Percentiles rank a stretch among this genome's conserved stretches.
Evolutionary conservation across 768 basidiomycete genomes (phyloP).

Genomic region (Calocybe gangraenosa): DNA sequence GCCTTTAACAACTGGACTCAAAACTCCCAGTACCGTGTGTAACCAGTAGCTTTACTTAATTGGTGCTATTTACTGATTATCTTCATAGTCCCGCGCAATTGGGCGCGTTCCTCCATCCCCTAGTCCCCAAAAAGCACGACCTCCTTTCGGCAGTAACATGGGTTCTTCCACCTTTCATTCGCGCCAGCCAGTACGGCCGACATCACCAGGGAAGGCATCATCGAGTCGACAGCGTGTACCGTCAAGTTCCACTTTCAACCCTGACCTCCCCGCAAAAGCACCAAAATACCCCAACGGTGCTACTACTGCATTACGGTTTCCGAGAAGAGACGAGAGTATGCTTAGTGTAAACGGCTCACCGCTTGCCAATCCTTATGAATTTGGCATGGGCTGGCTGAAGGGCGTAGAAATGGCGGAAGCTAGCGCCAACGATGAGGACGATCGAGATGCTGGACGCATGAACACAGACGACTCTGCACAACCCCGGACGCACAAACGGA

Average conservation of each 20-base stretch:
- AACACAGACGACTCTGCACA: slow-evolving; percentile 24
- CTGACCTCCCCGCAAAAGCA: slow-evolving; percentile 54
- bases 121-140: slow-evolving; percentile 43
- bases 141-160: slow-evolving; percentile 35
- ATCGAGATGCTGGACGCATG: slow-evolving; percentile 20
- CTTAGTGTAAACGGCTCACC: slow-evolving; percentile 82
- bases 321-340: slow-evolving; percentile 73
- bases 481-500: slow-evolving; percentile 36
- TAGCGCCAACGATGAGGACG: slow-evolving; percentile 29
- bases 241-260: slow-evolving; percentile 69
- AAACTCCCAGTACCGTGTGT: slow-evolving; percentile 40
- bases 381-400: slow-evolving; percentile 59
- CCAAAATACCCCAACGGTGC: slow-evolving; percentile 44
- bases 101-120: slow-evolving; percentile 35
- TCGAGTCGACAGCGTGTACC: slow-evolving; percentile 41
- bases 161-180: slow-evolving; percentile 25
- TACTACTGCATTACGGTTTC: slow-evolving; percentile 49
- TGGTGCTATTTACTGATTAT: not conserved
- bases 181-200: slow-evolving; percentile 34
- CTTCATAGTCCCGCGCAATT: slow-evolving; percentile 28
- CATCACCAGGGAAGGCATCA: slow-evolving; percentile 49
- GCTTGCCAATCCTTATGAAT: slow-evolving; percentile 71
- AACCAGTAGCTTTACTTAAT: no score
- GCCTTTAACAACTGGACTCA: slow-evolving; percentile 31
- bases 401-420: slow-evolving; percentile 32